Percentiles rank a stretch among this genome's conserved stretches.
Evolutionary conservation across 768 basidiomycete species (phyloP).

Genomic region (Imleria badia): DNA sequence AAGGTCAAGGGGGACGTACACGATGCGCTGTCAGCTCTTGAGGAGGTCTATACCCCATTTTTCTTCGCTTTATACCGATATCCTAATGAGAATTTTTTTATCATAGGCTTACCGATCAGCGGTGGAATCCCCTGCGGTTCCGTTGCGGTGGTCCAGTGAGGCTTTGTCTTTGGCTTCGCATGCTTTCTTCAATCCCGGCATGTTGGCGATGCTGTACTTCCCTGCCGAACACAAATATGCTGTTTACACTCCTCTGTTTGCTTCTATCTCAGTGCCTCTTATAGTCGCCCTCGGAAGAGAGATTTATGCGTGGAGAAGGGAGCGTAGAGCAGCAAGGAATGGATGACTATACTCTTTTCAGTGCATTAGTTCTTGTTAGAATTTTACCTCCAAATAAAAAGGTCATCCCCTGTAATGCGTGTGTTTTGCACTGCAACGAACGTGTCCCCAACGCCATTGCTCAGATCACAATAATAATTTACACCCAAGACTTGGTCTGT

Average conservation of each 20-base stretch:
- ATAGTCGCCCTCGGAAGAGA: constrained; percentile 74
- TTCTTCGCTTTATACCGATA: background rate
- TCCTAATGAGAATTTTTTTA: constrained; percentile 11
- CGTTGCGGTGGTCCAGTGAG: constrained; percentile 58
- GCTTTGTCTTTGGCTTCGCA: constrained; percentile 70
- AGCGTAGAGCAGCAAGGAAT: constrained; percentile 11
- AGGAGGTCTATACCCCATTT: constrained; percentile 51
- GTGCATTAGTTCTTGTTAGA: constrained; percentile 4
- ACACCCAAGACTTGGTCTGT: background rate
- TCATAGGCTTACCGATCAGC: constrained; percentile 25
- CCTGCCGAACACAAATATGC: constrained; percentile 98
- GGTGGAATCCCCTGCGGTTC: constrained; percentile 23
- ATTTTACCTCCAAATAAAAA: constrained; percentile 10
- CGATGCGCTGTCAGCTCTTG: constrained; percentile 67
- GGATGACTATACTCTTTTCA: constrained; percentile 10
- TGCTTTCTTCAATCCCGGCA: constrained; percentile 96
- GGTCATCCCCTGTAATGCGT: constrained; percentile 9
- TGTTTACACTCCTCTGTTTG: constrained; percentile 94
- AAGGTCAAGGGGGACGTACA: constrained; percentile 74
- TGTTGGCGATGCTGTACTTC: constrained; percentile 95
- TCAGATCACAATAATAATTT: no score
- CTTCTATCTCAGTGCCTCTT: constrained; percentile 83
- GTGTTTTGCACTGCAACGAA: constrained; percentile 10
- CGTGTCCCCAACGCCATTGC: constrained; percentile 11
- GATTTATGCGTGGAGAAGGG: constrained; percentile 56